Evolutionary conservation across 768 basidiomycete species (phyloP).

Genomic region (Hysterangium stoloniferum): DNA sequence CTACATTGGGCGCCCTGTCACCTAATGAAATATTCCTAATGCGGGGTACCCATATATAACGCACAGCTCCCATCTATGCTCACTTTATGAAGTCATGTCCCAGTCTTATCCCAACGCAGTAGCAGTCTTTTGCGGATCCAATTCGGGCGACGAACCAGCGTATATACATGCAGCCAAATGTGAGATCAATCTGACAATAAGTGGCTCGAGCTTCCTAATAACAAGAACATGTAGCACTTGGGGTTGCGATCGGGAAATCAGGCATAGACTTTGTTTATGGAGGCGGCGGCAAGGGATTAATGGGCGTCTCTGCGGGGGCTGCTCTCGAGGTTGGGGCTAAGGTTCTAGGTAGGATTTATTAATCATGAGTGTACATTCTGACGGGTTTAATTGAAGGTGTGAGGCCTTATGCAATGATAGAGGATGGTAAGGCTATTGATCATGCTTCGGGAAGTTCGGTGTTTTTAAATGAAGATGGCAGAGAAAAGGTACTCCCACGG

Average conservation of each 20-base stretch:
- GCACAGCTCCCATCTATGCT: no score
- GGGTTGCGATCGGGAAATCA: slow-evolving; percentile 55
- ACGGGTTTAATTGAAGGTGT: slow-evolving; percentile 40
- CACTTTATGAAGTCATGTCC: no score
- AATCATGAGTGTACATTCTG: neutral
- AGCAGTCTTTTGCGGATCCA: slow-evolving; percentile 85
- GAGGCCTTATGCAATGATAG: slow-evolving; percentile 68
- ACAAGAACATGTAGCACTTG: slow-evolving; percentile 49
- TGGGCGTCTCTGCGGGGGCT: slow-evolving; percentile 72
- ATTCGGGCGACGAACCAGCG: slow-evolving; percentile 50
- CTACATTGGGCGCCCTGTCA: no score
- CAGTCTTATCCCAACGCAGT: slow-evolving; percentile 32
- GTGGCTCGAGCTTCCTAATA: slow-evolving; percentile 1
- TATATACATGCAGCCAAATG: slow-evolving; percentile 64
- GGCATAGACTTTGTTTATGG: slow-evolving; percentile 75
- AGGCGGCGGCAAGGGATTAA: slow-evolving; percentile 75
- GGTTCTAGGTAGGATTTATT: slow-evolving; percentile 32
- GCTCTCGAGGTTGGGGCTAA: slow-evolving; percentile 59
- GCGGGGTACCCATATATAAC: no score
- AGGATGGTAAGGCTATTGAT: no score
- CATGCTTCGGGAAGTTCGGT: no score
- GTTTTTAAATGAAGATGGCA: slow-evolving; percentile 13
- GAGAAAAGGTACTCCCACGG: no score
- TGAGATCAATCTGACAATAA: slow-evolving; percentile 29
- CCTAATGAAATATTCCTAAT: no score